Evolutionary conservation across 179 eudicot genomes (phyloP).

Genomic region (Gypsophila paniculata): DNA sequence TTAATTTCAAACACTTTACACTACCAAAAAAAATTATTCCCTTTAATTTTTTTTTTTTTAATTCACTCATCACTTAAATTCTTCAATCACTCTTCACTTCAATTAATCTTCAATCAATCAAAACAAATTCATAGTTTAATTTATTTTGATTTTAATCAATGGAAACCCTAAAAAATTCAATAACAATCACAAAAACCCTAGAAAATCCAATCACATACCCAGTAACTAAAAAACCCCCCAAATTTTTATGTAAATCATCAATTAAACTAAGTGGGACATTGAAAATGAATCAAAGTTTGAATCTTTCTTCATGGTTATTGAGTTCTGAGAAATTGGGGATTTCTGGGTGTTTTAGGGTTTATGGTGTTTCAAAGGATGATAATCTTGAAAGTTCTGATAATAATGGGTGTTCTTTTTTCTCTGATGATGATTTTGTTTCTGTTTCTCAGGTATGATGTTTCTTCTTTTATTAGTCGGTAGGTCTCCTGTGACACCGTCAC

Average conservation of each 20-base stretch:
- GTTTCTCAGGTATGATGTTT: slow-evolving; percentile 38
- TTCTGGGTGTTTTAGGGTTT: slow-evolving; percentile 35
- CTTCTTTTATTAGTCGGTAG: too few species aligned
- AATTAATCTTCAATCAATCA: background rate
- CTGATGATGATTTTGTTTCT: slow-evolving; percentile 36
- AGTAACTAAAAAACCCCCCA: slow-evolving; percentile 22
- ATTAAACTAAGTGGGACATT: slow-evolving; percentile 30
- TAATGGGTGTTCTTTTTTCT: slow-evolving; percentile 31
- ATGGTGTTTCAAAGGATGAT: slow-evolving; percentile 38
- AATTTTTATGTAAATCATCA: slow-evolving; percentile 24
- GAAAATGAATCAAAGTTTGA: slow-evolving; percentile 33
- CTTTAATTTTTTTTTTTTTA: too few species aligned
- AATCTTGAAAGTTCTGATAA: slow-evolving; percentile 31
- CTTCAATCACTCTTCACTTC: background rate
- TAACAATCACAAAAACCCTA: slow-evolving; percentile 30
- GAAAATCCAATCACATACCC: slow-evolving; percentile 21
- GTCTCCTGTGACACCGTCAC: too few species aligned
- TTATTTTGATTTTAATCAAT: slow-evolving; percentile 22
- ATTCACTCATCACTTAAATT: too few species aligned
- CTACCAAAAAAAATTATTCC: too few species aligned
- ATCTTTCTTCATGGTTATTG: slow-evolving; percentile 22
- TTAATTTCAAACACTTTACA: too few species aligned
- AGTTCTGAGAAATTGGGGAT: slow-evolving; percentile 25
- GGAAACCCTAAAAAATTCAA: slow-evolving; percentile 61
- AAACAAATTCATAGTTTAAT: background rate